Base-by-base conservation (phyloP, 1,284 basidiomycete species). In the Ceratobasidium sp. region DNA sequence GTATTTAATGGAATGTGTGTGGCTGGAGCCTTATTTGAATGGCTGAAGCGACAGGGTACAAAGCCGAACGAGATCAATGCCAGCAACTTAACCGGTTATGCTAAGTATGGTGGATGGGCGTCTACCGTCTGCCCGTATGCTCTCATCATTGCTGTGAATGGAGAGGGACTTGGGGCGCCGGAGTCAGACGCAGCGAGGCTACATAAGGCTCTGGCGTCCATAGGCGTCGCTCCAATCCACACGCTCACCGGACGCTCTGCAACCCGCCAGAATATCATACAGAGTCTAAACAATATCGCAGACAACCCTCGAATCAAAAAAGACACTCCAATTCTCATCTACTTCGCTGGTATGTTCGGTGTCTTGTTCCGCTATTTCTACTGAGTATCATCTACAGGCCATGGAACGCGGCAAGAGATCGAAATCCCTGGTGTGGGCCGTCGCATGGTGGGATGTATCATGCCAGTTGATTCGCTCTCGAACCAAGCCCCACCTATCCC, bases 141-240 rank as follows among this genome's bases (percentile, higher is more conserved):
- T n/a, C 53, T 75, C 1, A 75, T 75, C 11, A 66, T 75, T 15
- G 73, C 73, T 42, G 53, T 75, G 8, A 75, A 35, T n/a, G 61
- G 63, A 23, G 17, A 37, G 10, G 37, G 49, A 28, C 65, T 67
- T 54, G 47, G 47, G 17, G 65, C 65, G 8, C 73, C 73, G 20
- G 73, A 75, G 39, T 26, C 10, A 20, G 73, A 75, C 28, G 73
- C 73, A 15, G 11, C 15, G 3, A 51, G 39, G 28, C 26, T 75
- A 33, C 49, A n/a, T 3, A 23, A n/a, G 26, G 26, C 63, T 10
- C 26, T 75, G 51, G 39, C 42, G 5, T 33, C 33, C 13, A n/a
- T 75, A 6, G 73, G 73, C 28, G 26, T 75, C 7, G 31, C 45
- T 1, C 54, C 47, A 1, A 66, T 75, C 26, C 39, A 75, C 13